Evolutionary conservation across 805 yeast genomes (phyloP).

Genomic region (Scheffersomyces amazonensis): DNA sequence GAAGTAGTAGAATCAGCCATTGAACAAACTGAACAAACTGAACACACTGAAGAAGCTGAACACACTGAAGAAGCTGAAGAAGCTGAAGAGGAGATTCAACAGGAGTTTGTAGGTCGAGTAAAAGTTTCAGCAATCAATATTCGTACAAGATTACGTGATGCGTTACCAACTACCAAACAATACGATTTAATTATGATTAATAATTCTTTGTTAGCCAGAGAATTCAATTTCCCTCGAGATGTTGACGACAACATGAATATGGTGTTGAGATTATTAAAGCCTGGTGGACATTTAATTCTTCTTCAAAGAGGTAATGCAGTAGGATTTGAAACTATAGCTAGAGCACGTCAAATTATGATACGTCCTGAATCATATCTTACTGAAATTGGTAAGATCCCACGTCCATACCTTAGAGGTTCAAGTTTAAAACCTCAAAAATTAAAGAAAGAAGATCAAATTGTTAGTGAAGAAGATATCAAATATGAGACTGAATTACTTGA

Average conservation of each 20-base stretch:
- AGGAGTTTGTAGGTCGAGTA: constrained; percentile 42
- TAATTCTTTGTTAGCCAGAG: constrained; percentile 67
- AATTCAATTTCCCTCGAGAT: constrained; percentile 63
- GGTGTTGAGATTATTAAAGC: constrained; percentile 60
- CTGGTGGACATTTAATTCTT: constrained; percentile 75
- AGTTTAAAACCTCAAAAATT: constrained; percentile 37
- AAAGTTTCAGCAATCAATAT: constrained; percentile 54
- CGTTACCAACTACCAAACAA: constrained; percentile 48
- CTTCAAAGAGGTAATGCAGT: constrained; percentile 87
- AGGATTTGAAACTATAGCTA: constrained; percentile 84
- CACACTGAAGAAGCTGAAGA: constrained; percentile 3
- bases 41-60: constrained; percentile 9
- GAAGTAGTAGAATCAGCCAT: constrained; percentile 14
- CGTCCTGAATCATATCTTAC: constrained; percentile 69
- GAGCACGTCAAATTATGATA: constrained; percentile 88
- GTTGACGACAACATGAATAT: constrained; percentile 66
- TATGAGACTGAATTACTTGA: constrained; percentile 29
- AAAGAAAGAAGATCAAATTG: constrained; percentile 32
- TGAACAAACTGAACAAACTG: constrained; percentile 4
- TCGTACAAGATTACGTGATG: constrained; percentile 53
- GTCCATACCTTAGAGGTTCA: constrained; percentile 61
- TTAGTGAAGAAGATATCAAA: constrained; percentile 32
- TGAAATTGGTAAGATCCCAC: constrained; percentile 62
- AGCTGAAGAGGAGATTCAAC: constrained; percentile 7
- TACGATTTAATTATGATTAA: constrained; percentile 84